Evolutionary conservation across 805 yeast species (phyloP).

Genomic region (Brettanomyces anomalus): DNA sequence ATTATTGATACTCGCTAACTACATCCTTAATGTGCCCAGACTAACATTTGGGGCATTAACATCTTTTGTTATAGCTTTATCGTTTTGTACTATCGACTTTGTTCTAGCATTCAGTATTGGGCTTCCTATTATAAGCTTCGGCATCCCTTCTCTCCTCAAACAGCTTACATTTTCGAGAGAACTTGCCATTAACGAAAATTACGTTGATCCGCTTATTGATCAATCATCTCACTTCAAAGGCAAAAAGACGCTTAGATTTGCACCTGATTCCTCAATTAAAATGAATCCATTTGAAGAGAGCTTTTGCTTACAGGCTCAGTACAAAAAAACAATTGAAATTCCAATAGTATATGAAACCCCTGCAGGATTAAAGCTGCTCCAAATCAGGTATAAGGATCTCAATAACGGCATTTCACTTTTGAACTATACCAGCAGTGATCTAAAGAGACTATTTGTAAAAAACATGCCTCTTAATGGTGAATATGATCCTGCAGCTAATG

Average conservation of each 20-base stretch:
- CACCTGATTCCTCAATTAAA: constrained; percentile 85
- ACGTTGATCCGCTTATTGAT: constrained; percentile 28
- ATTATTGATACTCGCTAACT: constrained; percentile 57
- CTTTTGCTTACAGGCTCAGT: constrained; percentile 45
- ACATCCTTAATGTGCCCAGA: constrained; percentile 68
- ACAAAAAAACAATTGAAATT: constrained; percentile 31
- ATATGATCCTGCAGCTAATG: constrained; percentile 13
- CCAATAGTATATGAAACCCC: constrained; percentile 82
- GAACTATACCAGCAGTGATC: constrained; percentile 49
- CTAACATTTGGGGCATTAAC: constrained; percentile 52
- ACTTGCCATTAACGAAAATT: constrained; percentile 23
- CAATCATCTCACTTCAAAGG: constrained; percentile 71
- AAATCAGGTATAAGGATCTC: constrained; percentile 52
- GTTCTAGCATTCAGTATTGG: constrained; percentile 43
- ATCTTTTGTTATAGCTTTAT: constrained; percentile 38
- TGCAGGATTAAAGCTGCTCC: constrained; percentile 57
- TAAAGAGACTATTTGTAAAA: constrained; percentile 27
- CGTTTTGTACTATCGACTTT: constrained; percentile 42
- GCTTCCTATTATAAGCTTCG: constrained; percentile 32
- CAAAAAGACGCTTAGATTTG: constrained; percentile 70
- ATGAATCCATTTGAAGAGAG: constrained; percentile 66
- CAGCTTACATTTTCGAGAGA: constrained; percentile 22
- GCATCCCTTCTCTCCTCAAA: constrained; percentile 11
- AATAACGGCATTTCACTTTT: constrained; percentile 37
- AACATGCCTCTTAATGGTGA: constrained; percentile 8